These are phyloP conservation scores for Epichloe bromicola DNA, from an alignment of 2,329 filamentous ascomycete species.

Conservation along the genomic window DNA sequence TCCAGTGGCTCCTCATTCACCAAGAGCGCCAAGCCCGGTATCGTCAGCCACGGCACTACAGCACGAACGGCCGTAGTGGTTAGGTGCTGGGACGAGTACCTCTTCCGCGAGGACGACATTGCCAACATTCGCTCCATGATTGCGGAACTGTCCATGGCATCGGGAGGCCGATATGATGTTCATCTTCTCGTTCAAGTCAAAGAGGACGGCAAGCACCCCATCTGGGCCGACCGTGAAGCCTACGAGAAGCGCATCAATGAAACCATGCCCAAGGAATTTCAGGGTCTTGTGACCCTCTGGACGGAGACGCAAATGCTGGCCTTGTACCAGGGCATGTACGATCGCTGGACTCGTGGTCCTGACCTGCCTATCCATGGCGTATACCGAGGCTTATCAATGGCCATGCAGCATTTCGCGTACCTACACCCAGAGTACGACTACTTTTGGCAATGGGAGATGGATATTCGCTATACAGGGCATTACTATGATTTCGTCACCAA, in stretches of 20 bases:
- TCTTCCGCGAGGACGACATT: slow-evolving; percentile 68
- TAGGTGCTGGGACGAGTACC: slow-evolving; percentile 68
- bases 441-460: slow-evolving; percentile 96
- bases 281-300: slow-evolving; percentile 81
- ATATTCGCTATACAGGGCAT: slow-evolving; percentile 79
- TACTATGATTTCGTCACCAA: slow-evolving; percentile 65
- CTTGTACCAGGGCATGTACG: slow-evolving; percentile 77
- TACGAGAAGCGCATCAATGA: slow-evolving; percentile 57
- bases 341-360: slow-evolving; percentile 52
- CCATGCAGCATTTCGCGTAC: slow-evolving; percentile 85
- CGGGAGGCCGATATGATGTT: slow-evolving; percentile 76
- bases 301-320: slow-evolving; percentile 86
- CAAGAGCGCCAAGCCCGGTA: slow-evolving; percentile 4
- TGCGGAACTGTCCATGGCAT: slow-evolving; percentile 65
- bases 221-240: slow-evolving; percentile 62
- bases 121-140: slow-evolving; percentile 76
- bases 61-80: slow-evolving; percentile 61
- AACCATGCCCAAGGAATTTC: slow-evolving; percentile 71
- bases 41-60: slow-evolving; percentile 11
- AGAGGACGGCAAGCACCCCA: slow-evolving; percentile 56
- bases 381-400: slow-evolving; percentile 87
- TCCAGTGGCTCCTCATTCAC: not conserved
- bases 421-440: slow-evolving; percentile 80
- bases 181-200: slow-evolving; percentile 79
- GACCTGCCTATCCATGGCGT: slow-evolving; percentile 77